Base-by-base conservation (phyloP, 108 stramenopile genomes). In the Chaetoceros muelleri region DNA sequence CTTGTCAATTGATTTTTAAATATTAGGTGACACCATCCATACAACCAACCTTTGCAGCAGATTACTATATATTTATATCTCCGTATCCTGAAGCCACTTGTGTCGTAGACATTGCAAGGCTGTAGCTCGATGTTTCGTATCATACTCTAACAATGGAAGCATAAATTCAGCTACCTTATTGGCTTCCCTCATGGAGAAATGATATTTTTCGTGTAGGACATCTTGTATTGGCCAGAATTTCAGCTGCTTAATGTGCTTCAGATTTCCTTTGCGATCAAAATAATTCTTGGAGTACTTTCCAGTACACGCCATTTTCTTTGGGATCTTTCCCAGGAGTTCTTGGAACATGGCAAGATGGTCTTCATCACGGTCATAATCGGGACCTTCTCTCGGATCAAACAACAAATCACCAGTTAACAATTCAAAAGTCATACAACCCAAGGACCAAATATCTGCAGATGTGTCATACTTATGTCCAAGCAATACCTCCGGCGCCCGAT, bases 301-400 rank as follows among this genome's bases (percentile, higher is more conserved):
- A 8, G 66, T 70, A 45, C 73, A 23, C 5, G 89, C 84, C n/a
- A 93, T 69, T 57, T 84, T 70, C 58, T 96, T 96, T 0, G 98
- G 98, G 69, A 96, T 91, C 57, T 87, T 82, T 2, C 96, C 98
- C 3, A 99, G 70, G 19, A 99, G 74, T 62, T 99, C 98, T 57
- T 97, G 94, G 51, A 96, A 96, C 94, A 96, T 95, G 28, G 97
- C 96, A 28, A 99, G 63, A 63, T 99, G 98, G 70, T 99, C 98
- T 57, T 98, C 98, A 49, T 99, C 96, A 10, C 98, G 82, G 70
- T 93, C 92, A 60, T 90, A 93, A 57, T 87, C 85, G 16, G 85
- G 85, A 20, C 92, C 87, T 8, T 81, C 90, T 59, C 93, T 75
- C 10, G 98, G 98, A 64, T 99, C 96, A 62, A 99, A 99, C 16